phyloP scores from a whole-genome alignment of 495 filamentous ascomycete genomes.

The Penicillium cosmopolitanum region DNA sequence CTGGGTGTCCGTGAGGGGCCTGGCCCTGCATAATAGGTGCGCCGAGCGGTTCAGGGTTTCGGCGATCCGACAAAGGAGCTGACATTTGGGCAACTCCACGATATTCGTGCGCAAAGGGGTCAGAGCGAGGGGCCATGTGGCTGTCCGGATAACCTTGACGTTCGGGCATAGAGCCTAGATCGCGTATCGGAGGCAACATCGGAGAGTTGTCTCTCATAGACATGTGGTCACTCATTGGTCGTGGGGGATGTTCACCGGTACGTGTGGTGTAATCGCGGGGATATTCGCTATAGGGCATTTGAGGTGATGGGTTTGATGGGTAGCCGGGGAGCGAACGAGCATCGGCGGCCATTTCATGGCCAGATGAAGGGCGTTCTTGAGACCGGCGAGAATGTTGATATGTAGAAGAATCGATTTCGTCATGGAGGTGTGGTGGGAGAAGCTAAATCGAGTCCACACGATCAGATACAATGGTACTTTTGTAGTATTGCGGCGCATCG shows the following conservation, averaged over 20 bases:
- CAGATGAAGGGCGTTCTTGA: constrained; percentile 41
- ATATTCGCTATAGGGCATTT: constrained; percentile 28
- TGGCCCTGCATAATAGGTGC: constrained; percentile 36
- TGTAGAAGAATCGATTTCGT: constrained; percentile 51
- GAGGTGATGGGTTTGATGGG: constrained; percentile 23
- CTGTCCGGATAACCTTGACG: constrained; percentile 37
- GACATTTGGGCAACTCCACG: constrained; percentile 21
- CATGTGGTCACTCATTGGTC: constrained; percentile 24
- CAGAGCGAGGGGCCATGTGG: constrained; percentile 34
- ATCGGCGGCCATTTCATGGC: constrained; percentile 38
- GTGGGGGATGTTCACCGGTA: constrained; percentile 18
- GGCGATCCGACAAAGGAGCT: constrained; percentile 29
- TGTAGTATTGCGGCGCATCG: not conserved
- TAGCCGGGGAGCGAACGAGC: constrained; percentile 34
- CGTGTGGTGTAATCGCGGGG: constrained; percentile 37
- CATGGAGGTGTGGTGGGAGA: constrained; percentile 50
- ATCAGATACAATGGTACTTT: constrained; percentile 1
- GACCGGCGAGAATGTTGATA: constrained; percentile 39
- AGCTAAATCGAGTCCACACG: constrained; percentile 28
- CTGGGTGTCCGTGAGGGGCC: constrained; percentile 34
- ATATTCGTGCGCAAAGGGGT: constrained; percentile 36
- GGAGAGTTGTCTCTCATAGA: constrained; percentile 41
- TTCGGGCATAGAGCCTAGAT: constrained; percentile 43
- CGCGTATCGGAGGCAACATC: constrained; percentile 47
- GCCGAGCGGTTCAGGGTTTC: constrained; percentile 33